Base-by-base conservation (phyloP, 1,284 basidiomycete species). In the Trametes polyzona region DNA sequence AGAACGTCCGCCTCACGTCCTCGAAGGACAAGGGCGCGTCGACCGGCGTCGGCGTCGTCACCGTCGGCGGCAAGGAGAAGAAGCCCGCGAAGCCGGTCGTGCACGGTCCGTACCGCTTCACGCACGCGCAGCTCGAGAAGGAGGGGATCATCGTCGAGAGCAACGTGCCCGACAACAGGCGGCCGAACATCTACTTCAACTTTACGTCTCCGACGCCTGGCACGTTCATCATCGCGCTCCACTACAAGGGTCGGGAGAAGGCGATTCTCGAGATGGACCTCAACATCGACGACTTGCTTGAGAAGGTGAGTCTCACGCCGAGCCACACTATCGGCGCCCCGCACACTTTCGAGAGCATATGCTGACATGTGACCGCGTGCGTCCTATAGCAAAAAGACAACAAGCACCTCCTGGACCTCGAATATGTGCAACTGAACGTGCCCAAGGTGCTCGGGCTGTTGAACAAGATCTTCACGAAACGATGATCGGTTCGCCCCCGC, bases 191-290 rank as follows among this genome's bases (percentile, higher is more conserved):
- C 68, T 99, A 95, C 78, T 99, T 99, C 85, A 97, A 96, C 71
- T 95, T 99, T 73, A 94, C 91, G 23, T 98, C 96, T 24, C 97
- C 97, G 1, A 93, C 93, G 7, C 97, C 97, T 0, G 97, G 97
- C 39, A 98, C 97, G 10, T 99, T 98, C 74, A 95, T 99, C 72
- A 99, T 99, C 65, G 96, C 96, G 8, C 79, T 99, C 51, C 96
- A 98, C 76, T 99, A 98, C 81, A 98, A 98, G 76, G 96, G 96
- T 33, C 85, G 97, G n/a, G 96, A 98, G 70, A 98, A 98, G 79
- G 95, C 97, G 17, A 98, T 99, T 66, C 82, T 99, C 43, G 97
- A 99, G 82, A 99, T 99, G 96, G 97, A 99, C 76, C 83, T 99
- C 59, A 99, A 98, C 79, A 97, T 99, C 69, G 97, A 99, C 75